Evolutionary conservation across 345 rosid genomes (phyloP), one percentile per base, ranked within the genome.

Genomic region (Sisymbrium irio): DNA sequence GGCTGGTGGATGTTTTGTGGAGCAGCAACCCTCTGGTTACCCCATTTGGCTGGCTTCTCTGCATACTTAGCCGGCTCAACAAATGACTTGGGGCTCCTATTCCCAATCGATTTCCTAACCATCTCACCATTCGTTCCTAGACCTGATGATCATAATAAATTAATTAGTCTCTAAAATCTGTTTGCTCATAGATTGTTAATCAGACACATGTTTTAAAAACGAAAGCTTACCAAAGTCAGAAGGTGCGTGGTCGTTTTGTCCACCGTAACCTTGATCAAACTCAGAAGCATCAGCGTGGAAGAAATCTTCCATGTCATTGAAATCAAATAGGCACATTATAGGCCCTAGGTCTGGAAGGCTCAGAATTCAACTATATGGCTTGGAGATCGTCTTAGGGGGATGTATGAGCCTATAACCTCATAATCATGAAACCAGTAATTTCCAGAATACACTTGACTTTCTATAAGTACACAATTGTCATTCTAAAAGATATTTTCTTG

Each of bases 1-100:
- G 90, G 88, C 65, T 84, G 88, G 76, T 83, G 86, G 35, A 84
- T 86, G 85, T 66, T 62, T 64, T 87, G 77, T 9, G 86, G 80
- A 57, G 87, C 62, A 57, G 87, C 67, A 82, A 69, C 55, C 71
- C 76, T 82, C 28, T 77, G 67, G 62, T 73, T 80, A 54, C 77
- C 75, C 67, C 74, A 70, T 76, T 81, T 86, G 2, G 79, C 74
- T 15, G 85, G 71, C 82, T 84, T 86, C 39, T 86, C 86, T 0
- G 69, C 80, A 68, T 84, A 86, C 68, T 78, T 84, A 0, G 85
- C 84, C 0, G 83, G 74, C 8, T 81, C 82, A 13, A 2, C 55
- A 36, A 65, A 0, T 8, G 74, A 14, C 62, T 60, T 70, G 1
- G 80, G 78, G 6, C 72, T 68, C 65, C 70, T 45, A 65, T 47